Conservation (phyloP, 495 filamentous ascomycete species). For the Podospora appendiculata region DNA sequence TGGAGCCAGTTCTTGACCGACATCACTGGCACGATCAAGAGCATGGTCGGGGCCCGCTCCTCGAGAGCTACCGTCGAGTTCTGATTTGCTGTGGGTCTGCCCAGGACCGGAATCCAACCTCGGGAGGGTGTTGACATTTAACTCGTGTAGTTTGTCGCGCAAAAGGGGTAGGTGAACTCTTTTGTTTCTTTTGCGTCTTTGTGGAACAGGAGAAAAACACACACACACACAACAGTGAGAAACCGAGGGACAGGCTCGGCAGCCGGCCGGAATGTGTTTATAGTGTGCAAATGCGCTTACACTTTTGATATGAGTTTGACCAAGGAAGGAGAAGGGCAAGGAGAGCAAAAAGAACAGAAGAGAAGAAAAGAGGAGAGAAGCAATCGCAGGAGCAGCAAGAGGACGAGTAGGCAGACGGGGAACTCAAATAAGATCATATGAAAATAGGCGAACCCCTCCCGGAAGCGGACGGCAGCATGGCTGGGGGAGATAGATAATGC, state of each 20-base stretch:
- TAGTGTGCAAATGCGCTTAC: no score
- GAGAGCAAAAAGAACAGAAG: no score
- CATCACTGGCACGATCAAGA: slow-evolving; percentile 22
- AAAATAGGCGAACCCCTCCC: background rate
- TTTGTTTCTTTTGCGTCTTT: background rate
- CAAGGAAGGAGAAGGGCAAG: no score
- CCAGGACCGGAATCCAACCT: background rate
- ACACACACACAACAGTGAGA: no score
- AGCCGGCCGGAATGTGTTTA: background rate
- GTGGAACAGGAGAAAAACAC: background rate
- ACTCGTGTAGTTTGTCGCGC: no score
- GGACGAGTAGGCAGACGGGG: background rate
- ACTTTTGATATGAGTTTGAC: no score
- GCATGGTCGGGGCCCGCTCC: slow-evolving; percentile 18
- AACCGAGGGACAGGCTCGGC: background rate
- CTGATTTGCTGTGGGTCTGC: background rate
- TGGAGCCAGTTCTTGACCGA: slow-evolving; percentile 22
- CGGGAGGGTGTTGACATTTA: background rate
- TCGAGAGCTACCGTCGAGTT: slow-evolving; percentile 1
- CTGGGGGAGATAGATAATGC: no score
- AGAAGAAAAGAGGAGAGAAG: background rate
- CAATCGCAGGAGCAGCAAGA: slow-evolving; percentile 1
- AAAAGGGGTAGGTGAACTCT: background rate
- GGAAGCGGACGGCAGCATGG: no score
- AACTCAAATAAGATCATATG: background rate